phyloP scores from a whole-genome alignment of 2,329 filamentous ascomycete species.

The Penicillium italicum region DNA sequence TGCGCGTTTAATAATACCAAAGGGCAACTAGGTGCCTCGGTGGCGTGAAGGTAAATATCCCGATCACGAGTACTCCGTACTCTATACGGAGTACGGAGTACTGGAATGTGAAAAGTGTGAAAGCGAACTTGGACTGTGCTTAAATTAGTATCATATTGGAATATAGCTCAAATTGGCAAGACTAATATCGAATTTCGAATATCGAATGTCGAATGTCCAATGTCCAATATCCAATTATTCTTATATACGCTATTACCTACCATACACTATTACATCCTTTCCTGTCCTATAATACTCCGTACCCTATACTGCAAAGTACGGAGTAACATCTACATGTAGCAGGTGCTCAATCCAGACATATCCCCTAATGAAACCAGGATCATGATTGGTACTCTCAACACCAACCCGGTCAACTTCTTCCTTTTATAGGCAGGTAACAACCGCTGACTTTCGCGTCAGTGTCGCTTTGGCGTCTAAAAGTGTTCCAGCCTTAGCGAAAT shows the following conservation, averaged over 20 bases:
- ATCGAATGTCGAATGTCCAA: too few relatives aligned
- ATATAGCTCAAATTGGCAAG: neutral
- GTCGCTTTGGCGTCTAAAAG: constrained; percentile 18
- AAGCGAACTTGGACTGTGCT: constrained; percentile 1
- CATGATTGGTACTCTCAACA: neutral
- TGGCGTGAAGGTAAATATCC: constrained; percentile 7
- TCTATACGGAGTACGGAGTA: too few relatives aligned
- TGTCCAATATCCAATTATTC: neutral
- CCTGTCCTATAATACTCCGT: too few relatives aligned
- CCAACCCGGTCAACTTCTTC: neutral
- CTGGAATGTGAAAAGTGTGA: constrained; percentile 1
- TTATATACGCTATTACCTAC: too few relatives aligned
- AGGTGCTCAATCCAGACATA: neutral
- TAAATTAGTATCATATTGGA: neutral
- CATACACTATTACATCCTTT: too few relatives aligned
- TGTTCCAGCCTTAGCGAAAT: constrained; percentile 3
- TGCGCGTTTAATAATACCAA: neutral
- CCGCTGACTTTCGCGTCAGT: constrained; percentile 12
- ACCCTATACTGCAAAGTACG: neutral
- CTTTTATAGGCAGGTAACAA: neutral
- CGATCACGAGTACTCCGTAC: constrained; percentile 1
- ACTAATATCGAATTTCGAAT: too few relatives aligned
- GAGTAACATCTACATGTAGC: neutral
- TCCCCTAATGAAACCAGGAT: neutral
- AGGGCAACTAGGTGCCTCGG: constrained; percentile 2